Percentiles rank a stretch among this genome's conserved stretches.
phyloP scores from a whole-genome alignment of 768 basidiomycete genomes.

The Chlorophyllum brunneum region DNA sequence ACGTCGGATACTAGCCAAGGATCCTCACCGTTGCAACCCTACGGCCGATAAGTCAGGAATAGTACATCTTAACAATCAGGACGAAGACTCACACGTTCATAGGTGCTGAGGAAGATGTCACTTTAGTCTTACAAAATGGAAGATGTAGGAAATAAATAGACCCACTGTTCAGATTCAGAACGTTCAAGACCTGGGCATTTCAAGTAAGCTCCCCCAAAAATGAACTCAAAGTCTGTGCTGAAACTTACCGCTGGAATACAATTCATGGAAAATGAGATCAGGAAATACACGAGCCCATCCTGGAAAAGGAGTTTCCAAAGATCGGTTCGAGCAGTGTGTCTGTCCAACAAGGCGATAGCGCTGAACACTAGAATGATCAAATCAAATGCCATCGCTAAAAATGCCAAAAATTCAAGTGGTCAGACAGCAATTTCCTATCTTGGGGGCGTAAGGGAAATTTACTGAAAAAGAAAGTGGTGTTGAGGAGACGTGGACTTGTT shows the following conservation, averaged over 20 bases:
- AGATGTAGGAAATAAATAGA: conserved; percentile 4
- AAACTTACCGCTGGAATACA: conserved; percentile 59
- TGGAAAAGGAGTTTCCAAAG: conserved; percentile 70
- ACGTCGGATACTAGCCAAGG: conserved; percentile 4
- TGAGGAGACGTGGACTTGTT: conserved; percentile 54
- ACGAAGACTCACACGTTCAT: conserved; percentile 58
- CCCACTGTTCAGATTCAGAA: conserved; percentile 58
- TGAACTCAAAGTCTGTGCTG: conserved; percentile 11
- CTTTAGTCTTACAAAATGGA: neutral
- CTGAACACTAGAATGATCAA: conserved; percentile 56
- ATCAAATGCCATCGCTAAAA: conserved; percentile 66
- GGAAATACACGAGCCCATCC: conserved; percentile 70
- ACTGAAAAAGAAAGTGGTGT: conserved; percentile 71
- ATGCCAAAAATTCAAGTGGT: neutral
- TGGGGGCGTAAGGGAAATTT: conserved; percentile 22
- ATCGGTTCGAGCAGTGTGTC: conserved; percentile 50
- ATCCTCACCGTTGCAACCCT: conserved; percentile 52
- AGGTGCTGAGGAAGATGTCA: conserved; percentile 31
- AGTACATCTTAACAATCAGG: conserved; percentile 8
- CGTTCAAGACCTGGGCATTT: conserved; percentile 48
- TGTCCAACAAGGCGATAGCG: conserved; percentile 45
- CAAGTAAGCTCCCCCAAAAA: neutral
- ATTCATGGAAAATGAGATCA: conserved; percentile 63
- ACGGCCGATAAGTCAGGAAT: conserved; percentile 1
- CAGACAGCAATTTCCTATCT: neutral